phyloP scores from a whole-genome alignment of 1,139 yeast species.

The Suhomyces bokatorum region DNA sequence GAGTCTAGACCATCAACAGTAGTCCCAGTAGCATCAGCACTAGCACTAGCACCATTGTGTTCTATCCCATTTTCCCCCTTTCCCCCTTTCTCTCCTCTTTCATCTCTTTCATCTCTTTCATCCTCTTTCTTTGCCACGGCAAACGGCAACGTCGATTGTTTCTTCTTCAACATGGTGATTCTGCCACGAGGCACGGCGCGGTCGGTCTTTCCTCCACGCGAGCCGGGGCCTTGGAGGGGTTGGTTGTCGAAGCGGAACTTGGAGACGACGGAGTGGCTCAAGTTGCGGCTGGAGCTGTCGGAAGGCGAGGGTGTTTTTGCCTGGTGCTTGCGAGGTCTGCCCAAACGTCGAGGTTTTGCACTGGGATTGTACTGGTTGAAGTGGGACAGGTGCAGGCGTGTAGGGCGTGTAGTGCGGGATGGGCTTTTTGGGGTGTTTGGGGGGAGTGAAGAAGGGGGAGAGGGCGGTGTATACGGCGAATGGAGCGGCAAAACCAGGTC shows the following conservation, averaged over 20 bases:
- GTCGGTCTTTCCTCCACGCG: slow-evolving; percentile 40
- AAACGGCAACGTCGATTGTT: slow-evolving; percentile 10
- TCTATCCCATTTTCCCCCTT: no score
- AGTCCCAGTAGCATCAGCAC: no score
- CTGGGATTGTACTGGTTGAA: slow-evolving; percentile 39
- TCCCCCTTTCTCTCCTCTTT: neutral
- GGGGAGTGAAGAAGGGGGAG: neutral
- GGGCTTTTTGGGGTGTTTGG: neutral
- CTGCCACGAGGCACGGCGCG: slow-evolving; percentile 30
- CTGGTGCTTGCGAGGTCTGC: slow-evolving; percentile 37
- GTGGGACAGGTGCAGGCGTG: slow-evolving; percentile 15
- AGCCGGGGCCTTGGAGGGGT: slow-evolving; percentile 48
- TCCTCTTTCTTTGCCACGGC: neutral
- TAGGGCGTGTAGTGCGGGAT: slow-evolving; percentile 1
- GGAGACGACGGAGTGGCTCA: slow-evolving; percentile 35
- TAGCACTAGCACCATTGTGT: no score
- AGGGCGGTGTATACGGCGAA: neutral
- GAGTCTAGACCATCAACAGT: no score
- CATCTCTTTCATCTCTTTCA: no score
- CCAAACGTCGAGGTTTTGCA: slow-evolving; percentile 34
- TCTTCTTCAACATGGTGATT: slow-evolving; percentile 20
- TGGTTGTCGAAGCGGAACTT: slow-evolving; percentile 38
- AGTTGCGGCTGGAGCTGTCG: slow-evolving; percentile 32
- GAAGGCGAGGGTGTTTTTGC: slow-evolving; percentile 21
- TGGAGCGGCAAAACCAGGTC: neutral